Evolutionary conservation across 179 eudicot species (phyloP).

Genomic region (Silene vulgaris): DNA sequence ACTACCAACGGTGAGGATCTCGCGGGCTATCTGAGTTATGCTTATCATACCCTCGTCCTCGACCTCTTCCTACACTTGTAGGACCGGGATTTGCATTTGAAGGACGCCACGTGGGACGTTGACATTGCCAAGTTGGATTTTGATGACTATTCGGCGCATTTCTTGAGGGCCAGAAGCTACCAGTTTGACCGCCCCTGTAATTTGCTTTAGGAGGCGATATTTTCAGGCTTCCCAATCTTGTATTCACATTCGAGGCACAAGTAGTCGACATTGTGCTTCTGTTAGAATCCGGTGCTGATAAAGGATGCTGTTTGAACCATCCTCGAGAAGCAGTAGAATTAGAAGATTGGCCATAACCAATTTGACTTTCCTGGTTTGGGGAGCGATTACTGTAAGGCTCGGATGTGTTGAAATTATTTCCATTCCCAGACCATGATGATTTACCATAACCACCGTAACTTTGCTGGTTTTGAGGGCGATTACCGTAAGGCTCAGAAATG

Average conservation of each 20-base stretch:
- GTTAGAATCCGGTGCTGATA: neutral
- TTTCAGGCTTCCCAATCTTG: constrained; percentile 9
- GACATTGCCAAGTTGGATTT: constrained; percentile 12
- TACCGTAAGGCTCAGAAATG: neutral
- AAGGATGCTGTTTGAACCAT: constrained; percentile 10
- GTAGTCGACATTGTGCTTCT: neutral
- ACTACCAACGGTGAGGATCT: constrained; percentile 1
- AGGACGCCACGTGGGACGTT: neutral
- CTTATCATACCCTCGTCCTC: constrained; percentile 6
- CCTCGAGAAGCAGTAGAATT: neutral
- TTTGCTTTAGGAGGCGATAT: neutral
- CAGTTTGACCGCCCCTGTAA: neutral
- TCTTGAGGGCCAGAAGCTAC: constrained; percentile 9
- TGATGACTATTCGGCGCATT: neutral
- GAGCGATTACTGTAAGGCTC: neutral
- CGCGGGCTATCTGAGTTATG: constrained; percentile 2
- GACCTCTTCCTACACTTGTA: constrained; percentile 9
- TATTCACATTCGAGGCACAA: constrained; percentile 1
- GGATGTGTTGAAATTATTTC: neutral
- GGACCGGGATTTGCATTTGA: neutral
- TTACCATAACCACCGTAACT: neutral
- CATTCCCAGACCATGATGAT: constrained; percentile 9
- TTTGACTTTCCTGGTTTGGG: neutral
- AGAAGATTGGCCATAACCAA: constrained; percentile 2
- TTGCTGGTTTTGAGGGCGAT: neutral